phyloP scores from a whole-genome alignment of 2,329 filamentous ascomycete species.

The Thyridium curvatum region DNA sequence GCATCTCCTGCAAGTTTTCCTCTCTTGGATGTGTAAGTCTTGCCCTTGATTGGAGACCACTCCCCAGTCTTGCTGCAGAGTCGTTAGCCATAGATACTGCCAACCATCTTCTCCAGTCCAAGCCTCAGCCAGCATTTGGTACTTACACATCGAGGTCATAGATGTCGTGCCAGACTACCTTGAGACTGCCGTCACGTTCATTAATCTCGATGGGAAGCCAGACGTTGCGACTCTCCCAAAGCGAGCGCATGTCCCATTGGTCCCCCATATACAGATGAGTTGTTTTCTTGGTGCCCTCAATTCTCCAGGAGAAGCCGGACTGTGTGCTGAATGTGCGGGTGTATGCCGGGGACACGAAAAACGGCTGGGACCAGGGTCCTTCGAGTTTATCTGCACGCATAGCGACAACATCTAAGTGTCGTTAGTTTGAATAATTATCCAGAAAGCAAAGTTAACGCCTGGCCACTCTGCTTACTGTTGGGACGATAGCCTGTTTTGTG shows the following conservation, averaged over 20 bases:
- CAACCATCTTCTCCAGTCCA: no score
- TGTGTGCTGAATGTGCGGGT: conserved; percentile 47
- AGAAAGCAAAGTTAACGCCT: neutral
- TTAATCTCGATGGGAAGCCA: conserved; percentile 49
- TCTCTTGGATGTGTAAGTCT: conserved; percentile 23
- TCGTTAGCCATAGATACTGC: no score
- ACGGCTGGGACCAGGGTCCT: conserved; percentile 49
- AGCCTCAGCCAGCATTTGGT: no score
- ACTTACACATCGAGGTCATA: conserved; percentile 43
- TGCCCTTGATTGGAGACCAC: conserved; percentile 30
- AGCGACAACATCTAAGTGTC: conserved; percentile 37
- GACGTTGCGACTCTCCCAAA: conserved; percentile 52
- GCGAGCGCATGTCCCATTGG: conserved; percentile 47
- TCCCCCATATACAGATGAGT: conserved; percentile 46
- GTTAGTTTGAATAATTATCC: no score
- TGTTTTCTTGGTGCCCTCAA: conserved; percentile 39
- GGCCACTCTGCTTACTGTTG: conserved; percentile 25
- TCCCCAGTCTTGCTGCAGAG: conserved; percentile 43
- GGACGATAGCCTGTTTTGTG: conserved; percentile 54
- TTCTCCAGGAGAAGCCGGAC: conserved; percentile 41
- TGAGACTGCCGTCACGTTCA: conserved; percentile 41
- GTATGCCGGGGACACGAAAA: conserved; percentile 42
- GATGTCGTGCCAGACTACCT: conserved; percentile 46
- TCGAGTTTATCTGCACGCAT: conserved; percentile 44
- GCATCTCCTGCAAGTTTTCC: conserved; percentile 38